Evolutionary conservation across 2,329 filamentous ascomycete genomes (phyloP), one percentile per base, ranked within the genome.

Genomic region (Cladosporium velox): DNA sequence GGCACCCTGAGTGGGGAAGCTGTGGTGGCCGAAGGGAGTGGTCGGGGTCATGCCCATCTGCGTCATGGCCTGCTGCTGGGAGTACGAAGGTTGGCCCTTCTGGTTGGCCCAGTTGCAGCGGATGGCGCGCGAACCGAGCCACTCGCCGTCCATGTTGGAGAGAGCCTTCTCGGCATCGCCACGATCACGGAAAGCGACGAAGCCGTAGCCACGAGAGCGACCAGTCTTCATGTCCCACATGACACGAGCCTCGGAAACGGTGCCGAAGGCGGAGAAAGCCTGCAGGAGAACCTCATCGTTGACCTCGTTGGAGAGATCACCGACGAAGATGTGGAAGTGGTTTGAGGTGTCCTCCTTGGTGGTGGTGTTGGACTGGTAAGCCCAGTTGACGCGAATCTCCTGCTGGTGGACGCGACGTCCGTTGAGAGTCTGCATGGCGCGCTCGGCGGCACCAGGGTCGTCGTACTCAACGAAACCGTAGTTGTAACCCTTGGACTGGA

Each of bases 181-280:
- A 70, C 94, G 92, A 70, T 99, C 95, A 69, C 94, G 91, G 86
- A 96, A 99, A 59, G 95, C 95, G 72, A 98, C 94, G 77, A 99
- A 99, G 14, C 95, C 95, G 76, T 99, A 99, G 67, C 95, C 95
- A 77, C 95, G 91, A 71, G 95, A 98, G 70, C 95, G 90, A 72
- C 95, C 95, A 41, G 95, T 99, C 86, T 99, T 99, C 95, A 99
- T 99, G 79, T 99, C 95, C 95, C 95, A 99, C 95, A 99, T 99
- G 70, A 99, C 95, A 74, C 95, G 93, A 67, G 95, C 95, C 80
- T 99, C 95, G 2, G 95, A 99, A 59, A 99, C 93, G 14, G 89
- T 92, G 49, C 95, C 95, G 78, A 98, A 99, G 54, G 92, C 92
- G 58, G 92, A 96, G 81, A 99, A 99, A 14, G 95, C 95, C 80